Percentiles rank a stretch among this genome's conserved stretches.
phyloP scores from a whole-genome alignment of 352 stramenopile genomes.

The Globisporangium orthogonon region DNA sequence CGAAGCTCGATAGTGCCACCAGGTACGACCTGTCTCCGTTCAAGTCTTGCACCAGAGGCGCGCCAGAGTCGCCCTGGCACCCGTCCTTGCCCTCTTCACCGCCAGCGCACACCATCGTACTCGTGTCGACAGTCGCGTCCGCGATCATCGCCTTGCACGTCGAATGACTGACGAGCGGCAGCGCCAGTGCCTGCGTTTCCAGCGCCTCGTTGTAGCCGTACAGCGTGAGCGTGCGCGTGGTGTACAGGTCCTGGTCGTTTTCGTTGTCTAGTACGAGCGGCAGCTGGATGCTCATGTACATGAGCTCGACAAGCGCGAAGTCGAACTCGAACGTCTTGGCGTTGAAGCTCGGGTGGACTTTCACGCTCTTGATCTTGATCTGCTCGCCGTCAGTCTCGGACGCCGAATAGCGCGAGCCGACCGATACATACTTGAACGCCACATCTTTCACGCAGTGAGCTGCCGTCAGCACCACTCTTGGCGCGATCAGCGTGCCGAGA shows the following conservation, averaged over 20 bases:
- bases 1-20: constrained; percentile 28
- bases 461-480: constrained; percentile 27
- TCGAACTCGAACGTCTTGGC: constrained; percentile 18
- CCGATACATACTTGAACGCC: constrained; percentile 18
- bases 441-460: constrained; percentile 23
- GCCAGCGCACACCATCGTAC: constrained; percentile 31
- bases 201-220: constrained; percentile 12
- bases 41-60: constrained; percentile 17
- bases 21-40: constrained; percentile 7
- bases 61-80: constrained; percentile 35
- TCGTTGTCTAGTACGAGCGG: constrained; percentile 23
- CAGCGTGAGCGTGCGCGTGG: constrained; percentile 11
- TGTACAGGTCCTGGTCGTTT: neutral
- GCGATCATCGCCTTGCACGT: constrained; percentile 15
- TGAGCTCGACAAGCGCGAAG: constrained; percentile 30
- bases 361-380: constrained; percentile 25
- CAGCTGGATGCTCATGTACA: constrained; percentile 30
- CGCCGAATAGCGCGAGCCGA: constrained; percentile 23
- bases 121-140: constrained; percentile 11
- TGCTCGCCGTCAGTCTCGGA: constrained; percentile 26
- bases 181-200: constrained; percentile 11
- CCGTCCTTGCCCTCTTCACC: constrained; percentile 27
- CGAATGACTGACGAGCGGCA: constrained; percentile 19
- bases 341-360: constrained; percentile 22
- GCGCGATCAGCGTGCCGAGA: constrained; percentile 26